Percentiles rank a stretch among this genome's conserved stretches.
Conservation (phyloP, 495 filamentous ascomycete species). For the Apodospora peruviana region DNA sequence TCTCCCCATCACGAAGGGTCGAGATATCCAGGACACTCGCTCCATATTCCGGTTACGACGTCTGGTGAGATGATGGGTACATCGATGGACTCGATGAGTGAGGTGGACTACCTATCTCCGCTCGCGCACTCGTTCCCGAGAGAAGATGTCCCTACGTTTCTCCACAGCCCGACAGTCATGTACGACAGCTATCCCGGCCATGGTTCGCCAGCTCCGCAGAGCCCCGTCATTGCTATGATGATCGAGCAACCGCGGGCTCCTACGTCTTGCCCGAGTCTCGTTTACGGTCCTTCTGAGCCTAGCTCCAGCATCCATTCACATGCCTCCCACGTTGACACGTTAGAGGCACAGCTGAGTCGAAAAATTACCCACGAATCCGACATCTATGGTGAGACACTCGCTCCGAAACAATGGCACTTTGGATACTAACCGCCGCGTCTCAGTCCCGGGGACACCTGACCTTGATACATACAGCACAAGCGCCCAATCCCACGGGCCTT, state of each 20-base stretch:
- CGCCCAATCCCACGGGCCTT: conserved; percentile 34
- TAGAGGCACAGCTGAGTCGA: conserved; percentile 39
- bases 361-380: conserved; percentile 43
- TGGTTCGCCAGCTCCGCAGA: conserved; percentile 42
- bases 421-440: conserved; percentile 3
- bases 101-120: conserved; percentile 51
- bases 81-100: conserved; percentile 47
- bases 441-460: conserved; percentile 36
- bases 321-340: conserved; percentile 31
- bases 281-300: conserved; percentile 42
- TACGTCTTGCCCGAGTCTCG: conserved; percentile 47
- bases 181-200: conserved; percentile 46
- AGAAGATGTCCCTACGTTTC: conserved; percentile 44
- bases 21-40: conserved; percentile 14
- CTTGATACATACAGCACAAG: conserved; percentile 43
- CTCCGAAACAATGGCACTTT: background rate
- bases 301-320: conserved; percentile 43
- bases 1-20: conserved; percentile 16
- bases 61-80: conserved; percentile 40
- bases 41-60: conserved; percentile 20
- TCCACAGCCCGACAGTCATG: conserved; percentile 46
- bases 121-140: conserved; percentile 43
- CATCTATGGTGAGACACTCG: conserved; percentile 33
- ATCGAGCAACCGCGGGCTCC: conserved; percentile 44
- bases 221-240: conserved; percentile 47